A percentile compares a stretch with the other conserved stretches of the same genome.
These are phyloP conservation scores for Rhynchosporium secalis DNA, from an alignment of 2,329 filamentous ascomycete species.

Conservation along the genomic window DNA sequence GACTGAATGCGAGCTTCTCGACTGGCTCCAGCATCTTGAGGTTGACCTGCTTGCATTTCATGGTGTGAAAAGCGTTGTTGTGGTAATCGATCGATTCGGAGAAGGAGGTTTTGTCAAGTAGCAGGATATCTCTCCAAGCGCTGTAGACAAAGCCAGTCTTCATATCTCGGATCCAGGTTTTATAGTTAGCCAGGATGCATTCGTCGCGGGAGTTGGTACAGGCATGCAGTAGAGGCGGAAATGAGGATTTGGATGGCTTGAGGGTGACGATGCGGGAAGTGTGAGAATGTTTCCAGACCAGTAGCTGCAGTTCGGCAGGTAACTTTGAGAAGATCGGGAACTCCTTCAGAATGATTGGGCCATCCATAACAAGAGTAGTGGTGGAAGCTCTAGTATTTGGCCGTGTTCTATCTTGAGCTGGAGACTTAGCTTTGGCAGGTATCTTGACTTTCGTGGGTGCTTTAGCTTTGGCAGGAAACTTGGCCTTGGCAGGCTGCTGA, in stretches of 20 bases:
- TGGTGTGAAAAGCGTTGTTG: conserved; percentile 11
- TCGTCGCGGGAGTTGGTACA: conserved; percentile 7
- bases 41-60: background rate
- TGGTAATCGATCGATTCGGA: conserved; percentile 3
- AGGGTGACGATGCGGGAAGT: conserved; percentile 4
- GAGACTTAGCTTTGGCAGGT: background rate
- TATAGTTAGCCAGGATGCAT: conserved; percentile 3
- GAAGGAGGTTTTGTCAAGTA: conserved; percentile 13
- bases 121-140: conserved; percentile 12
- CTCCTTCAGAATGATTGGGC: background rate
- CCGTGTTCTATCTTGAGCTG: background rate
- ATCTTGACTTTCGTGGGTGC: no score
- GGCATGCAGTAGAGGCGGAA: conserved; percentile 8
- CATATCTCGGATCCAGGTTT: conserved; percentile 1
- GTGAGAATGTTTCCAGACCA: conserved; percentile 4
- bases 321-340: conserved; percentile 15
- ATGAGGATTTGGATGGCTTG: background rate
- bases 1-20: conserved; percentile 10
- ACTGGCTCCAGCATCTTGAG: background rate
- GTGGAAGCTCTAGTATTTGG: background rate
- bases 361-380: background rate
- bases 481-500: no score
- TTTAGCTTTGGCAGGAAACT: no score
- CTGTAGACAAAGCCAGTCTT: conserved; percentile 5
- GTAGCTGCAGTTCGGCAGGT: conserved; percentile 6